These are phyloP conservation scores for Aspergillus sclerotialis DNA, from an alignment of 2,329 filamentous ascomycete species.

Conservation along the genomic window DNA sequence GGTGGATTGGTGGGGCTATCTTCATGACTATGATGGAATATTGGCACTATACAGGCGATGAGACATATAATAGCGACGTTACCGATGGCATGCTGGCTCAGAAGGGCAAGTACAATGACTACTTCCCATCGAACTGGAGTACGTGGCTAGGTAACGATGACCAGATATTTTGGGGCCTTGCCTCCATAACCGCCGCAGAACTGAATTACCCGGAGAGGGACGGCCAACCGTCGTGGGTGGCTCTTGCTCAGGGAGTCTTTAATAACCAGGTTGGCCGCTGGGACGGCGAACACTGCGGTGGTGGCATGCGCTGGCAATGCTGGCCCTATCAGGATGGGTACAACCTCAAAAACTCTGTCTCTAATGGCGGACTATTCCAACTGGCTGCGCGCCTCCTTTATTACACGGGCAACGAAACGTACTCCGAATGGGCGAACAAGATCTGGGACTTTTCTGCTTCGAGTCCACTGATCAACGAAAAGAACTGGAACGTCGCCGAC, in stretches of 20 bases:
- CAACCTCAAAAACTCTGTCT: conserved; percentile 75
- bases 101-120: conserved; percentile 26
- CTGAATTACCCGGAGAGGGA: conserved; percentile 55
- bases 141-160: conserved; percentile 57
- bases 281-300: conserved; percentile 60
- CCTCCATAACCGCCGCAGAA: conserved; percentile 62
- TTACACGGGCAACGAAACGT: conserved; percentile 56
- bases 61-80: conserved; percentile 54
- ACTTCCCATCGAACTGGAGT: conserved; percentile 32
- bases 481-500: conserved; percentile 57
- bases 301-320: conserved; percentile 77
- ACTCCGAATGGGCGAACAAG: conserved; percentile 55
- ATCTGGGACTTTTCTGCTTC: conserved; percentile 55
- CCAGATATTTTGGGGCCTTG: conserved; percentile 64
- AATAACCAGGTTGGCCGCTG: conserved; percentile 63
- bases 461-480: conserved; percentile 53
- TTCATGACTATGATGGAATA: conserved; percentile 65
- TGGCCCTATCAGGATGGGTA: conserved; percentile 70
- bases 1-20: conserved; percentile 66
- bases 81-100: conserved; percentile 34
- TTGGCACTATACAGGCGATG: conserved; percentile 61
- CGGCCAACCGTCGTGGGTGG: conserved; percentile 33
- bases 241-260: conserved; percentile 65
- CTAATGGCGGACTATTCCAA: conserved; percentile 78
- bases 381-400: conserved; percentile 68